These are phyloP conservation scores for Candida caryicola DNA, from an alignment of 805 yeast genomes.

Conservation along the genomic window DNA sequence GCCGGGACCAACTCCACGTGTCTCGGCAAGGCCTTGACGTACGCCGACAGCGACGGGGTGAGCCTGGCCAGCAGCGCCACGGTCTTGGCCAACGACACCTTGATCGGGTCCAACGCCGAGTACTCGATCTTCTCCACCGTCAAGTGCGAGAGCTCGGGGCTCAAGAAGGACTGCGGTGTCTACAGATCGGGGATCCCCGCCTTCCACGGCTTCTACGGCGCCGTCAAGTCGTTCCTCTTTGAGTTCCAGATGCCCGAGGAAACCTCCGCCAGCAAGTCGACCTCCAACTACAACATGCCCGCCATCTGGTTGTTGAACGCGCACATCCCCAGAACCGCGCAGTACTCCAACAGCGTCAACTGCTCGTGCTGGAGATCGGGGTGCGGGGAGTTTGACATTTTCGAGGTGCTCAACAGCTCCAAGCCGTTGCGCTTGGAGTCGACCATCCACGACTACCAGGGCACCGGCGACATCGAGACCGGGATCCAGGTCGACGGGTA, in stretches of 20 bases:
- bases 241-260: slow-evolving; percentile 69
- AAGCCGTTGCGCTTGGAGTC: slow-evolving; percentile 55
- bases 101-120: slow-evolving; percentile 58
- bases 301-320: slow-evolving; percentile 78
- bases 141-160: slow-evolving; percentile 56
- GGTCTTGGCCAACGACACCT: slow-evolving; percentile 45
- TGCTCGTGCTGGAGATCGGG: slow-evolving; percentile 80
- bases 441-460: slow-evolving; percentile 76
- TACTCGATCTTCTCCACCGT: slow-evolving; percentile 57
- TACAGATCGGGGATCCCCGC: slow-evolving; percentile 75
- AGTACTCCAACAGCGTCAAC: slow-evolving; percentile 56
- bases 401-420: slow-evolving; percentile 68
- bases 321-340: slow-evolving; percentile 71
- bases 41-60: slow-evolving; percentile 57
- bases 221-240: slow-evolving; percentile 67
- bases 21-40: slow-evolving; percentile 65
- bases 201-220: slow-evolving; percentile 65
- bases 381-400: slow-evolving; percentile 76
- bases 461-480: slow-evolving; percentile 56
- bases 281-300: slow-evolving; percentile 56
- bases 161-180: slow-evolving; percentile 64
- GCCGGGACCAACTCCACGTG: slow-evolving; percentile 63
- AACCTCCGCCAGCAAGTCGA: slow-evolving; percentile 22
- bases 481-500: slow-evolving; percentile 61
- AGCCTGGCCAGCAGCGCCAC: slow-evolving; percentile 46